Percentiles rank a stretch among this genome's conserved stretches.
Evolutionary conservation across 768 basidiomycete species (phyloP).

Genomic region (Amyloporia xantha): DNA sequence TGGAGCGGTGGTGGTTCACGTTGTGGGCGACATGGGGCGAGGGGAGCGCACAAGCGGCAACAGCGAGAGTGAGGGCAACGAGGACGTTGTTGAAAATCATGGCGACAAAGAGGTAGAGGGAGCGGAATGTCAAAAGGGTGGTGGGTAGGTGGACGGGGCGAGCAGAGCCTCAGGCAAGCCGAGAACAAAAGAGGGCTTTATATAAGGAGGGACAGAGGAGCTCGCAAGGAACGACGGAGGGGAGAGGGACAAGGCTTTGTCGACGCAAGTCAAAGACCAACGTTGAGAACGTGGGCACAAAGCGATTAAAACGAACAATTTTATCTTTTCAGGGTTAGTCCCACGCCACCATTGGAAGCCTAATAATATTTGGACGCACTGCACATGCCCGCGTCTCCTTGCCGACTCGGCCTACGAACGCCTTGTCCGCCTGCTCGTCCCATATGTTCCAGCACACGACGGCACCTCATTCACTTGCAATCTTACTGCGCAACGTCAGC

Average conservation of each 20-base stretch:
- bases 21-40: constrained; percentile 4
- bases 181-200: constrained; percentile 9
- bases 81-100: constrained; percentile 37
- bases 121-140: constrained; percentile 6
- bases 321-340: constrained; percentile 1
- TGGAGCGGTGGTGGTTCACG: constrained; percentile 2
- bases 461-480: no score
- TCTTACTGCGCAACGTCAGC: no score
- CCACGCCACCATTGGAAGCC: constrained; percentile 4
- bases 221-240: neutral
- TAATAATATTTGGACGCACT: neutral
- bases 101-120: constrained; percentile 15
- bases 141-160: constrained; percentile 3
- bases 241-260: constrained; percentile 4
- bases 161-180: constrained; percentile 4
- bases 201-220: constrained; percentile 4
- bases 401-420: neutral
- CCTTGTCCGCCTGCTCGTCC: no score
- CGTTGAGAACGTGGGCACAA: constrained; percentile 4
- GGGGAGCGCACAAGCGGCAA: constrained; percentile 2
- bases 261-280: constrained; percentile 5
- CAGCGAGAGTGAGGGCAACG: constrained; percentile 8
- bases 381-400: neutral
- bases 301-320: constrained; percentile 5
- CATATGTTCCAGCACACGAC: no score